These are phyloP conservation scores for Coelastrella sp. DNA, from an alignment of 139 green algal genomes.

Conservation along the genomic window DNA sequence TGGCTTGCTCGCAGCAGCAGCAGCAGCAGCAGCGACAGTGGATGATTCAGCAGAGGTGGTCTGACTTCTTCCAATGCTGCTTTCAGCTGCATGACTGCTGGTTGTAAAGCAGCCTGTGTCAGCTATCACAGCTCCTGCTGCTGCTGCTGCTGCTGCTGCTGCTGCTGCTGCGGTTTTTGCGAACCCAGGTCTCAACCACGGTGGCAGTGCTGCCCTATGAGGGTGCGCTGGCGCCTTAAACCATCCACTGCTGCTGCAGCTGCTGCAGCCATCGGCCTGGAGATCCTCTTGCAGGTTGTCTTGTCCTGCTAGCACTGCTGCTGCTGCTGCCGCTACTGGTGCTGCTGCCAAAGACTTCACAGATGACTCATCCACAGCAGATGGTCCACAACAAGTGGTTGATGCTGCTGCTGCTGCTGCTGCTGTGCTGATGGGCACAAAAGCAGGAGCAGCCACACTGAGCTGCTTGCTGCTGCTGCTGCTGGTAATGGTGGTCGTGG, in stretches of 20 bases:
- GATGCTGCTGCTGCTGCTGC: slow-evolving; percentile 4
- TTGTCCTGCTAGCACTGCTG: background rate
- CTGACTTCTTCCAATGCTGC: background rate
- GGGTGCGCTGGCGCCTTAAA: background rate
- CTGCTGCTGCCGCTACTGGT: background rate
- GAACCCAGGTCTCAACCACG: background rate
- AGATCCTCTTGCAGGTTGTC: background rate
- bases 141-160: background rate
- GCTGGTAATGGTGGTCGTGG: background rate
- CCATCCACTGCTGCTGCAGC: slow-evolving; percentile 27
- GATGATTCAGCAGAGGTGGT: background rate
- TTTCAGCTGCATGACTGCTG: background rate
- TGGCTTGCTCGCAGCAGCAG: background rate
- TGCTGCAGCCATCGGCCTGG: background rate
- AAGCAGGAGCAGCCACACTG: background rate
- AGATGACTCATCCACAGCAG: background rate
- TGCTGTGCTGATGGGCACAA: background rate
- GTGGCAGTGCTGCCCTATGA: background rate
- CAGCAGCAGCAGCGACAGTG: slow-evolving; percentile 5
- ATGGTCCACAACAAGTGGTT: background rate
- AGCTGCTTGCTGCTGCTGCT: slow-evolving; percentile 17
- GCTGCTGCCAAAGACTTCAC: background rate
- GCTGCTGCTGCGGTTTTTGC: slow-evolving; percentile 1
- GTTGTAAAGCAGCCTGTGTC: background rate
- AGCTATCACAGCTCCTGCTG: background rate